These are phyloP conservation scores for Balansia obtecta DNA, from an alignment of 2,329 filamentous ascomycete species.

Conservation along the genomic window DNA sequence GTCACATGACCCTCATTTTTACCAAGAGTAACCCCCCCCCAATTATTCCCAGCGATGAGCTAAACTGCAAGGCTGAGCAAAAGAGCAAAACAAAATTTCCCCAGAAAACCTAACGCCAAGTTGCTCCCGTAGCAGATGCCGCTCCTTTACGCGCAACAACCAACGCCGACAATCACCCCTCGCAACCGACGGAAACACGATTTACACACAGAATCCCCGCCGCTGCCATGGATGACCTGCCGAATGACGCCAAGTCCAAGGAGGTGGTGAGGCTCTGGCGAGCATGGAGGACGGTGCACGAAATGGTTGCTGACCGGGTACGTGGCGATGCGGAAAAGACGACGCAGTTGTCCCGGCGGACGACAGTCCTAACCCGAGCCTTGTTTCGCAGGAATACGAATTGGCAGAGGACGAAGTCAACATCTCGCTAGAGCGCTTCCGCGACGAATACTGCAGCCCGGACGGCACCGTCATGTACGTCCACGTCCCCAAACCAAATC, in stretches of 20 bases:
- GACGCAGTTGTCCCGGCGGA: too few relatives aligned
- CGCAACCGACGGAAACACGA: not conserved
- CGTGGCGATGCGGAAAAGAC: constrained; percentile 16
- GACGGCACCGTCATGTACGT: constrained; percentile 70
- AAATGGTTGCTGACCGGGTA: constrained; percentile 90
- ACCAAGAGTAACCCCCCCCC: not conserved
- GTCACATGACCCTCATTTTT: not conserved
- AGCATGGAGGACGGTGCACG: constrained; percentile 82
- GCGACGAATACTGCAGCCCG: constrained; percentile 53
- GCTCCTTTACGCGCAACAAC: not conserved
- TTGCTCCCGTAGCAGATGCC: not conserved
- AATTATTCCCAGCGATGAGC: too few relatives aligned
- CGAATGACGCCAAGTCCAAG: constrained; percentile 38
- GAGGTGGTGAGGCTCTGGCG: constrained; percentile 69
- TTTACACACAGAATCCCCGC: not conserved
- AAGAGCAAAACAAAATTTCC: not conserved
- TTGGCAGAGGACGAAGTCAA: constrained; percentile 80
- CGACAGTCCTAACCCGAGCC: not conserved
- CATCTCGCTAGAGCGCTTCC: constrained; percentile 76
- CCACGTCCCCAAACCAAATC: too few relatives aligned
- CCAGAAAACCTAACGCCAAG: not conserved
- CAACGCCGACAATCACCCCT: constrained; percentile 1
- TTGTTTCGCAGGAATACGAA: constrained; percentile 67
- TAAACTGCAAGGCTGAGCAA: not conserved
- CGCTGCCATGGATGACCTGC: constrained; percentile 28